Conservation (phyloP, 768 basidiomycete species). For the Kwoniella dendrophila region DNA sequence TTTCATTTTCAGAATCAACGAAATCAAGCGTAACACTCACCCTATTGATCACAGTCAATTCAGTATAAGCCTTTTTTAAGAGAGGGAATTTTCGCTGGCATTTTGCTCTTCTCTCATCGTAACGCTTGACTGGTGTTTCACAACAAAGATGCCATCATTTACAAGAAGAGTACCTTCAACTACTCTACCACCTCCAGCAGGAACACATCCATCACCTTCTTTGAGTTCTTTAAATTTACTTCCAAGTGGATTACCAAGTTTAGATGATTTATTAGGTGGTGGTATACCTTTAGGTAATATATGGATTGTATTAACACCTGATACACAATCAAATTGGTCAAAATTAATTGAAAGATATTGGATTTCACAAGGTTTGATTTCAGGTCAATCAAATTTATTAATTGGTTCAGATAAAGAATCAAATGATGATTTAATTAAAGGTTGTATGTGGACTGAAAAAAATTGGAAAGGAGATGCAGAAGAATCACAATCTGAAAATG, state of each 20-base stretch:
- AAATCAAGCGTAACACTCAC: too few species aligned
- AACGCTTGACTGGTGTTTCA: not conserved
- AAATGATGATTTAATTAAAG: conserved; percentile 63
- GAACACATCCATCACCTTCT: conserved; percentile 55
- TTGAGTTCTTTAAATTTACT: conserved; percentile 54
- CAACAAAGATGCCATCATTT: conserved; percentile 53
- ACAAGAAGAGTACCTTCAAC: conserved; percentile 45
- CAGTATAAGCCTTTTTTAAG: too few species aligned
- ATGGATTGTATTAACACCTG: conserved; percentile 75
- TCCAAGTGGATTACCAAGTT: conserved; percentile 86
- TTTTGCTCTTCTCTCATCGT: too few species aligned
- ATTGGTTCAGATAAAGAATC: conserved; percentile 62
- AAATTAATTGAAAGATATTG: conserved; percentile 85
- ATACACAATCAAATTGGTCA: conserved; percentile 81
- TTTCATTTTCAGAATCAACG: too few species aligned
- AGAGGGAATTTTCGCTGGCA: too few species aligned
- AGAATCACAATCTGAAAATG: conserved; percentile 55
- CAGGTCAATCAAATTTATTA: conserved; percentile 69
- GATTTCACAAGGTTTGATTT: conserved; percentile 79
- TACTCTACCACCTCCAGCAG: conserved; percentile 37
- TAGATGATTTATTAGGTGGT: conserved; percentile 93
- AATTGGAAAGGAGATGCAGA: conserved; percentile 43
- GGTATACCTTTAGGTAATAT: conserved; percentile 75
- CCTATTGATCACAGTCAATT: too few species aligned
- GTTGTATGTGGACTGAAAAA: conserved; percentile 77